A percentile compares a stretch with the other conserved stretches of the same genome.
Evolutionary conservation across 768 basidiomycete genomes (phyloP).

Genomic region (Rhizopogon vulgaris): DNA sequence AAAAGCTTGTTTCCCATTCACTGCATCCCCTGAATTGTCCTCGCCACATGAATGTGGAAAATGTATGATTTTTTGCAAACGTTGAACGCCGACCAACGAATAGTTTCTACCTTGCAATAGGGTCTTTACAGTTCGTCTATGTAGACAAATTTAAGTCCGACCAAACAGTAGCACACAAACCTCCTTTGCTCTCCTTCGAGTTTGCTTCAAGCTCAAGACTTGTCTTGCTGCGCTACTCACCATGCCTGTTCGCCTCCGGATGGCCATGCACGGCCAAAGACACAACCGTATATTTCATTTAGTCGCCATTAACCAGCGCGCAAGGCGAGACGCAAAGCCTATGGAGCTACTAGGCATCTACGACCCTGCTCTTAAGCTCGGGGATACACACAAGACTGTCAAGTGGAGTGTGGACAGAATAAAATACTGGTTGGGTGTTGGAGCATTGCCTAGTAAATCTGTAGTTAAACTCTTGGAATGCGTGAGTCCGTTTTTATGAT

Average conservation of each 20-base stretch:
- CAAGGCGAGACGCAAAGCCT: slow-evolving; percentile 77
- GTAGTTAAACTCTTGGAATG: slow-evolving; percentile 72
- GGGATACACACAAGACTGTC: slow-evolving; percentile 60
- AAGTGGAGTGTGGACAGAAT: slow-evolving; percentile 92
- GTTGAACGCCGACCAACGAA: too few species aligned
- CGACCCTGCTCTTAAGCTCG: slow-evolving; percentile 56
- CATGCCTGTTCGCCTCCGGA: slow-evolving; percentile 83
- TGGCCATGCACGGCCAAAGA: slow-evolving; percentile 74
- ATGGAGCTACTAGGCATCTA: slow-evolving; percentile 84
- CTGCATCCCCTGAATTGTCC: not conserved
- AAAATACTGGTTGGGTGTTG: slow-evolving; percentile 81
- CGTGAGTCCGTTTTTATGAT: slow-evolving; percentile 36
- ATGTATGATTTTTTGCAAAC: too few species aligned
- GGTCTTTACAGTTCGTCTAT: too few species aligned
- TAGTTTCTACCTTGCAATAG: too few species aligned
- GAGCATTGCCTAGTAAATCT: slow-evolving; percentile 75
- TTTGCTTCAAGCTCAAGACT: not conserved
- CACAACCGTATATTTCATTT: slow-evolving; percentile 78
- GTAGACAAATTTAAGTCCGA: not conserved
- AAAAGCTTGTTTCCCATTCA: not conserved
- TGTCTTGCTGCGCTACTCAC: slow-evolving; percentile 3
- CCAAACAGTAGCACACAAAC: slow-evolving; percentile 23
- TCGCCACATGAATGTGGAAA: too few species aligned
- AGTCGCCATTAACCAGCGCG: slow-evolving; percentile 71
- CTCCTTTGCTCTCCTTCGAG: not conserved